phyloP scores from a whole-genome alignment of 2,329 filamentous ascomycete species.

The Phyllachora maydis region DNA sequence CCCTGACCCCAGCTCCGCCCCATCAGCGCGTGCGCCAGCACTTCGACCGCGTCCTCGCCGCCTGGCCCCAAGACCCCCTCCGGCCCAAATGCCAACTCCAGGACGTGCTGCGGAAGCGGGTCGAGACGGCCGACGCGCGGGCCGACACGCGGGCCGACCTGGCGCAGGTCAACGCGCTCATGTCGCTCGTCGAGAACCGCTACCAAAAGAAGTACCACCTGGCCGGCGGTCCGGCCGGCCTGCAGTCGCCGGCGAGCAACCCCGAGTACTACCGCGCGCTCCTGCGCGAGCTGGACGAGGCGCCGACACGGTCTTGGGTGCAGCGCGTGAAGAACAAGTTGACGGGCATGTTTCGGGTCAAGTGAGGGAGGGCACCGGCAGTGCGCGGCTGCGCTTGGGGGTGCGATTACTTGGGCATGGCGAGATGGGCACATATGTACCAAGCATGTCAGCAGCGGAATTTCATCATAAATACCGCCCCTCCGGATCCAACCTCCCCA shows the following conservation, averaged over 20 bases:
- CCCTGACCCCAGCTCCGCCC: neutral
- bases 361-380: slow-evolving; percentile 17
- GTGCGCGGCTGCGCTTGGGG: neutral
- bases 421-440: neutral
- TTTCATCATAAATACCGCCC: slow-evolving; percentile 73
- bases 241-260: slow-evolving; percentile 38
- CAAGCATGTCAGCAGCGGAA: no score
- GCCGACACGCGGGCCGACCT: slow-evolving; percentile 19
- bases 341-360: slow-evolving; percentile 36
- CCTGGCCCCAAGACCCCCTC: slow-evolving; percentile 43
- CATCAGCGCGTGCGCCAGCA: slow-evolving; percentile 21
- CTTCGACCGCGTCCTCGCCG: slow-evolving; percentile 26
- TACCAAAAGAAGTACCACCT: slow-evolving; percentile 34
- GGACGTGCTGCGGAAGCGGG: slow-evolving; percentile 25
- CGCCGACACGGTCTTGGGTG: slow-evolving; percentile 33
- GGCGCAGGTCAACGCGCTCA: slow-evolving; percentile 36
- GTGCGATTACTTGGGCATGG: neutral
- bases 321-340: slow-evolving; percentile 29
- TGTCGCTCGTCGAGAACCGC: slow-evolving; percentile 35
- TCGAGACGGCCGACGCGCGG: slow-evolving; percentile 11
- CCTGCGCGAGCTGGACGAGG: slow-evolving; percentile 39
- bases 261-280: slow-evolving; percentile 43
- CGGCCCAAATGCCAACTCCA: slow-evolving; percentile 43
- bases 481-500: slow-evolving; percentile 65
- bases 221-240: no score